phyloP scores from a whole-genome alignment of 1,284 basidiomycete genomes.

The Boletus hoseneyae region DNA sequence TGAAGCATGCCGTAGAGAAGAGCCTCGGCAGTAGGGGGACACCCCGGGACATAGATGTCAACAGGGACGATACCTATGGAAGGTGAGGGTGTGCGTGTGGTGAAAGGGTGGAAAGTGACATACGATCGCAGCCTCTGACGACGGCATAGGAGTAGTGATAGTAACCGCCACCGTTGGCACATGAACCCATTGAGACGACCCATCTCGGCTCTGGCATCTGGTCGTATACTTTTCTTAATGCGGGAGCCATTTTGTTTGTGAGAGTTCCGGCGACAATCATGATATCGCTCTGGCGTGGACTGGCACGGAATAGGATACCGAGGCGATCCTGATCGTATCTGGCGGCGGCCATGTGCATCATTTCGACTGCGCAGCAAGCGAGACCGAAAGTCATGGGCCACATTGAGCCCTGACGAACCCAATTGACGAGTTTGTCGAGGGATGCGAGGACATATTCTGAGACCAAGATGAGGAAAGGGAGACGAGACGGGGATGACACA shows the following conservation, averaged over 20 bases:
- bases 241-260: slow-evolving; percentile 99
- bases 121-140: slow-evolving; percentile 97
- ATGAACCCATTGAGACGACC: slow-evolving; percentile 99
- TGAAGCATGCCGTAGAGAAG: slow-evolving; percentile 93
- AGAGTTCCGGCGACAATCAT: slow-evolving; percentile 99
- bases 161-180: slow-evolving; percentile 98
- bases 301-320: slow-evolving; percentile 97
- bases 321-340: slow-evolving; percentile 98
- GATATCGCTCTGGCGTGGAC: slow-evolving; percentile 95
- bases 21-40: slow-evolving; percentile 93
- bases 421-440: slow-evolving; percentile 96
- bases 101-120: slow-evolving; percentile 29
- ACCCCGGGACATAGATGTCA: slow-evolving; percentile 96
- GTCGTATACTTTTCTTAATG: slow-evolving; percentile 92
- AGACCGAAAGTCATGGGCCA: slow-evolving; percentile 99
- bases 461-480: slow-evolving; percentile 2
- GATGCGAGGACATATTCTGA: slow-evolving; percentile 96
- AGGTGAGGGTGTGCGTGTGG: background rate
- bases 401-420: slow-evolving; percentile 97
- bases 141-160: slow-evolving; percentile 99
- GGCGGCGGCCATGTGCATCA: slow-evolving; percentile 99
- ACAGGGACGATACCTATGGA: slow-evolving; percentile 88
- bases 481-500: slow-evolving; percentile 28
- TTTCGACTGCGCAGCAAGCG: slow-evolving; percentile 98
- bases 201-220: slow-evolving; percentile 98